Percentiles rank a stretch among this genome's conserved stretches.
Evolutionary conservation across 495 filamentous ascomycete genomes (phyloP).

Genomic region (Penicillium canariense): DNA sequence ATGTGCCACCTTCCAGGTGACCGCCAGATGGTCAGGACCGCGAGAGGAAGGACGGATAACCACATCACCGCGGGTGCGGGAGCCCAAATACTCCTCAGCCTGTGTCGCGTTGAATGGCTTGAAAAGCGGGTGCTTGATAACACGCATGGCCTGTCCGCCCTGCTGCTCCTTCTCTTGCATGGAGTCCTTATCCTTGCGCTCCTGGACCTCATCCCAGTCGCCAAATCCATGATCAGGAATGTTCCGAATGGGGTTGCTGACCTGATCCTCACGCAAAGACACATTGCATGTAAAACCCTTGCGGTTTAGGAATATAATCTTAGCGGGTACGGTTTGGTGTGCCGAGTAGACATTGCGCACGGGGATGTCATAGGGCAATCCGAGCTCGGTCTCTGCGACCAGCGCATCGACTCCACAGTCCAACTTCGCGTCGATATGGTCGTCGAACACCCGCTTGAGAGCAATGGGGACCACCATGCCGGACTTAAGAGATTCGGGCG

Average conservation of each 20-base stretch:
- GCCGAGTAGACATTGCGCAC: constrained; percentile 58
- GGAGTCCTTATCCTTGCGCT: constrained; percentile 73
- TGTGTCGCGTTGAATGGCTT: constrained; percentile 87
- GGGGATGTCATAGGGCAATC: constrained; percentile 57
- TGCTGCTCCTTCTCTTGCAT: constrained; percentile 77
- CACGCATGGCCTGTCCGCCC: constrained; percentile 78
- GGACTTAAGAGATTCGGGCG: constrained; percentile 71
- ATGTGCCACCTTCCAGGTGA: constrained; percentile 98
- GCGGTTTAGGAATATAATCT: constrained; percentile 80
- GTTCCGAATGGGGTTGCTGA: constrained; percentile 66
- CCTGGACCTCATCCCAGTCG: constrained; percentile 84
- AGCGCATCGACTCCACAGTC: constrained; percentile 92
- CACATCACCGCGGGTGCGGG: constrained; percentile 79
- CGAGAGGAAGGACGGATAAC: constrained; percentile 94
- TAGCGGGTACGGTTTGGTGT: constrained; percentile 83
- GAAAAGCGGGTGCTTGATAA: constrained; percentile 97
- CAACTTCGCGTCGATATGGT: constrained; percentile 88
- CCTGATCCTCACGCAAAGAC: constrained; percentile 74
- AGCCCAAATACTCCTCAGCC: constrained; percentile 89
- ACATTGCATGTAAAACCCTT: constrained; percentile 78
- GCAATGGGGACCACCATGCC: constrained; percentile 91
- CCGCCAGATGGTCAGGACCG: constrained; percentile 87
- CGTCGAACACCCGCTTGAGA: constrained; percentile 81
- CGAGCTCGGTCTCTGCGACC: constrained; percentile 70
- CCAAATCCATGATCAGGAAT: constrained; percentile 65